Percentiles rank a stretch among this genome's conserved stretches.
phyloP scores from a whole-genome alignment of 2,329 filamentous ascomycete genomes.

The Ramichloridium luteum region DNA sequence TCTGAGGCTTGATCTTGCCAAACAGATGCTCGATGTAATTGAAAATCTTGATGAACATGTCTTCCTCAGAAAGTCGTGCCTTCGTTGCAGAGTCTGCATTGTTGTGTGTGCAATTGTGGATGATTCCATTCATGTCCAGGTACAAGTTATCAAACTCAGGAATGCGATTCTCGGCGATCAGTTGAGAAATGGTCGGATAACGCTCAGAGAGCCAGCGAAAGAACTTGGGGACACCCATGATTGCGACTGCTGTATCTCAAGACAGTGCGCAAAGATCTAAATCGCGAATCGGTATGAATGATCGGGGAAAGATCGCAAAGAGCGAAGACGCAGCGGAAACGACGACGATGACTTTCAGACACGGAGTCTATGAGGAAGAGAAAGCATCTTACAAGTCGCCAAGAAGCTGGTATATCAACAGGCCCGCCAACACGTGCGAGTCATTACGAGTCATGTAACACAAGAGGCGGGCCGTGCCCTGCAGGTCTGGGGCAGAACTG shows the following conservation, averaged over 20 bases:
- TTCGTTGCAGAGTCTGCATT: slow-evolving; percentile 85
- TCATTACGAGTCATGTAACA: too few species aligned
- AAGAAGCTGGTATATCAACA: too few species aligned
- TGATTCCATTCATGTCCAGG: slow-evolving; percentile 98
- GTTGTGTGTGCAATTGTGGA: slow-evolving; percentile 98
- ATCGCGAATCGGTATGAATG: too few species aligned
- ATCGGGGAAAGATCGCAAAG: too few species aligned
- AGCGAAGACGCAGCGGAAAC: slow-evolving; percentile 2
- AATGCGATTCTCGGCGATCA: slow-evolving; percentile 97
- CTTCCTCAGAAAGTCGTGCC: slow-evolving; percentile 88
- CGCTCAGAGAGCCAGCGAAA: slow-evolving; percentile 99
- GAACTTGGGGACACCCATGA: slow-evolving; percentile 64
- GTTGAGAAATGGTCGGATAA: slow-evolving; percentile 94
- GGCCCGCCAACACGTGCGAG: too few species aligned
- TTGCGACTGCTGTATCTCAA: slow-evolving; percentile 22
- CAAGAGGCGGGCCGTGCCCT: too few species aligned
- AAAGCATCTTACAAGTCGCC: slow-evolving; percentile 7
- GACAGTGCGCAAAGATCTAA: slow-evolving; percentile 9
- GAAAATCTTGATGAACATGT: slow-evolving; percentile 99
- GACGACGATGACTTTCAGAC: slow-evolving; percentile 16
- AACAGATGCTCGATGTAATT: slow-evolving; percentile 99
- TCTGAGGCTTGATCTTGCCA: slow-evolving; percentile 95
- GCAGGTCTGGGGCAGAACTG: too few species aligned
- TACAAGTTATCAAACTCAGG: slow-evolving; percentile 98
- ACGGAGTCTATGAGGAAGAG: slow-evolving; percentile 27